Conservation (phyloP, 179 eudicot genomes). For the Spergularia azorica region DNA sequence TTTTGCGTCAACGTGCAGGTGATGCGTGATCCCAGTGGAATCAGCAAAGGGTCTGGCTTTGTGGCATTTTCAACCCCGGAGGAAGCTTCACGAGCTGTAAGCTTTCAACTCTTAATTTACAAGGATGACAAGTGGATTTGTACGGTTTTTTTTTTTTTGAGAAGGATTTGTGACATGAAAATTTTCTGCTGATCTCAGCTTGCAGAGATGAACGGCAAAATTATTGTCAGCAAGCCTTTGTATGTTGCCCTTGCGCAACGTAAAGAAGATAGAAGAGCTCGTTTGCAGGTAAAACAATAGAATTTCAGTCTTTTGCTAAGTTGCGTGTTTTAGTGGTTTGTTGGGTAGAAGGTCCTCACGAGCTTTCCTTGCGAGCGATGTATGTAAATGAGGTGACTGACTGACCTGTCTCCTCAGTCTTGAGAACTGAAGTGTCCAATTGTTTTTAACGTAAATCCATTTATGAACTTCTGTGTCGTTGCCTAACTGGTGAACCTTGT, state of each 20-base stretch:
- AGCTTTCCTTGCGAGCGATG: no score
- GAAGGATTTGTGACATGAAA: neutral
- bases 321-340: no score
- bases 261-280: conserved; percentile 70
- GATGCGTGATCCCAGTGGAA: conserved; percentile 78
- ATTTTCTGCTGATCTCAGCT: conserved; percentile 40
- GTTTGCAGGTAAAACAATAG: conserved; percentile 52
- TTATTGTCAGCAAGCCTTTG: conserved; percentile 67
- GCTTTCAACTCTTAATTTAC: conserved; percentile 17
- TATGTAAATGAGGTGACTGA: no score
- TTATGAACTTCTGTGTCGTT: no score
- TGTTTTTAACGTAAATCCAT: no score
- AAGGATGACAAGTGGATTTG: neutral
- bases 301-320: no score
- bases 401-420: no score
- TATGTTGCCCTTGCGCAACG: conserved; percentile 81
- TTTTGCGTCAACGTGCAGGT: conserved; percentile 36
- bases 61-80: conserved; percentile 72
- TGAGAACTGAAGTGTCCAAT: no score
- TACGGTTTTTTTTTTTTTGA: neutral
- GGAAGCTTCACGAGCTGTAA: conserved; percentile 74
- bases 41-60: conserved; percentile 76
- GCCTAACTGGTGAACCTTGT: no score
- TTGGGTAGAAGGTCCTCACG: no score
- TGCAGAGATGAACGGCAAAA: conserved; percentile 79